Base-by-base conservation (phyloP, 1,284 basidiomycete species). In the Ustilago hordei region DNA sequence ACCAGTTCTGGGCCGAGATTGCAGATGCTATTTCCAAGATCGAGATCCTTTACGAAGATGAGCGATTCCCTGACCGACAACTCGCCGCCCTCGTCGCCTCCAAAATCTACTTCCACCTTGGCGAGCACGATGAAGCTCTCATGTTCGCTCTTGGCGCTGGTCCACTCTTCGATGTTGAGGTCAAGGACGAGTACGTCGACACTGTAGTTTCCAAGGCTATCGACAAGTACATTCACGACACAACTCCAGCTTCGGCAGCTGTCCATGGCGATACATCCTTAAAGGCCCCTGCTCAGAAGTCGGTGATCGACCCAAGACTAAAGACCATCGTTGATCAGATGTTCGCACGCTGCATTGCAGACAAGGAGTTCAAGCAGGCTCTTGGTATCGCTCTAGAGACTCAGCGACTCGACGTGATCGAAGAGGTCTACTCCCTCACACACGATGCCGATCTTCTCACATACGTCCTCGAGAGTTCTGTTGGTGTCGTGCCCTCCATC, bases 151-250 rank as follows among this genome's bases (percentile, higher is more conserved):
- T 86, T 52, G 85, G 84, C 28, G 82, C 84, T 13, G 84, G 78
- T 13, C 61, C 70, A 6, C 68, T 85, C 17, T 86, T 86, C 71
- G 80, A 86, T 62, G 81, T 85, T 19, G 83, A 84, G 55, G 69
- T 78, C 57, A 79, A 77, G 64, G 81, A 83, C 73, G 84, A 86
- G 60, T 86, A 84, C 54, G 81, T 83, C 43, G 83, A 84, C 63
- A 86, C 84, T 12, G 81, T 86, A 68, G 74, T 86, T 19, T 84
- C 84, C 67, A 85, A 86, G 76, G 84, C 85, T 54, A 86, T 86
- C 56, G 85, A 86, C 68, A 57, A 60, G 57, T 86, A 86, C 73
- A 84, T 86, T 52, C 74, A 71, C 50, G 69, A 78, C 36, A 60
- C 60, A 9, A 50, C 60, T 7, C 64, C 67, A 7, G 41, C 43